Conservation (phyloP, 2,329 filamentous ascomycete species). For the Mycogone perniciosa region DNA sequence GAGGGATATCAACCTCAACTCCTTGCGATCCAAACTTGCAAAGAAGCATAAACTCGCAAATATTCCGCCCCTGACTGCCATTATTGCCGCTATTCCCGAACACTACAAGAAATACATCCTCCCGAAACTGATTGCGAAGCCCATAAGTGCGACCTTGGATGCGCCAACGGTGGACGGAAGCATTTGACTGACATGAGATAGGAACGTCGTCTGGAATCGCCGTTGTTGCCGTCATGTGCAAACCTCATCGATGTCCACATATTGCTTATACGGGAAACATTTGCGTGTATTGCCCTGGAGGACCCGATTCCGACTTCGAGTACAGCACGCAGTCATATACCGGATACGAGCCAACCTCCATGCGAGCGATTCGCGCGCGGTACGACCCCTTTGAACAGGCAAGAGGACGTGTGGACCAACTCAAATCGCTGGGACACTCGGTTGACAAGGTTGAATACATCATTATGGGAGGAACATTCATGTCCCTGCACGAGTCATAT, state of each 20-base stretch:
- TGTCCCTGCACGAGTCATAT: slow-evolving; percentile 87
- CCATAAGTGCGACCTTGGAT: slow-evolving; percentile 57
- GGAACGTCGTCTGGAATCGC: slow-evolving; percentile 94
- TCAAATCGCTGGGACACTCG: slow-evolving; percentile 89
- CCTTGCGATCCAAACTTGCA: slow-evolving; percentile 75
- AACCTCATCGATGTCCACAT: slow-evolving; percentile 93
- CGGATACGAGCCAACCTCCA: slow-evolving; percentile 95
- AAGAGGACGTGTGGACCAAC: slow-evolving; percentile 89
- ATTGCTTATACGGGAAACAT: slow-evolving; percentile 99
- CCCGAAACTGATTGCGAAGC: slow-evolving; percentile 93
- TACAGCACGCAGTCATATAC: slow-evolving; percentile 99
- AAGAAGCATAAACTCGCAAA: slow-evolving; percentile 88
- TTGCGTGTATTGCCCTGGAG: slow-evolving; percentile 96
- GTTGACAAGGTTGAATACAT: slow-evolving; percentile 99
- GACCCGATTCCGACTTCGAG: slow-evolving; percentile 96
- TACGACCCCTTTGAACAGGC: slow-evolving; percentile 99
- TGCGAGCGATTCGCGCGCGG: slow-evolving; percentile 92
- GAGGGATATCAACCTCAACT: slow-evolving; percentile 90
- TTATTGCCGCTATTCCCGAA: slow-evolving; percentile 97
- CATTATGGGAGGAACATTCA: slow-evolving; percentile 99
- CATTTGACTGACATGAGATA: slow-evolving; percentile 27
- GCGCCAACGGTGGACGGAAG: neutral
- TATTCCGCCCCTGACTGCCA: slow-evolving; percentile 88
- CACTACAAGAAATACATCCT: slow-evolving; percentile 99
- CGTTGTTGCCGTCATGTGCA: slow-evolving; percentile 99